Evolutionary conservation across 164 flowering plant genomes (phyloP), one percentile per base, ranked within the genome.

Genomic region (Magnolia changhungtana): DNA sequence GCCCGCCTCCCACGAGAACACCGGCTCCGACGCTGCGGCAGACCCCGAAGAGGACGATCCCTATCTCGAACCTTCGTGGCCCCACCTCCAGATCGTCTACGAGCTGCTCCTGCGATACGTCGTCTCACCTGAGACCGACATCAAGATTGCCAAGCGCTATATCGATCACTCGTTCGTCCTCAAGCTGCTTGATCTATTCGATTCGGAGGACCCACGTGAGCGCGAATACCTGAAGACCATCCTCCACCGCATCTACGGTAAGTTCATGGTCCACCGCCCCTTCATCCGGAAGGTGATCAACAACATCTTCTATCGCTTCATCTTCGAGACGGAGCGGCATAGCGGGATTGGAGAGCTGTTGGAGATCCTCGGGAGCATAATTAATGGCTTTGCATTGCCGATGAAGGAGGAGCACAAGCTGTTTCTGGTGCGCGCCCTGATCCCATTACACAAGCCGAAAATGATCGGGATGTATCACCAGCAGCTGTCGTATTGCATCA

Each of bases 41-140:
- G 92, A 90, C 78, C 92, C 92, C 0, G 95, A 91, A 24, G 96
- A 91, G 50, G 96, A 91, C 51, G 96, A 91, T 72, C 87, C 90
- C 1, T 89, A 80, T 80, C 78, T 90, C 55, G 96, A 91, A 64
- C 96, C 92, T 13, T 80, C 93, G 1, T 87, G 89, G 90, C 75
- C 84, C 7, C 89, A 87, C 76, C 78, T 87, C 77, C 87, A 87
- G 66, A 79, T 85, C 65, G 84, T 85, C 14, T 87, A 85, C 78
- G 87, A 87, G 67, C 78, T 87, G 59, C 84, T 87, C 18, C 73
- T 87, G 52, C 81, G 88, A 66, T 87, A 84, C 74, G 77, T 87
- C 74, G 81, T 85, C 24, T 84, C 86, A 0, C 72, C 85, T 0
- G 88, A 84, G n/a, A 86, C 87, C 2, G 90, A 87, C 45, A 84